These are phyloP conservation scores for Cladosporium colombiae DNA, from an alignment of 2,329 filamentous ascomycete genomes.

Conservation along the genomic window DNA sequence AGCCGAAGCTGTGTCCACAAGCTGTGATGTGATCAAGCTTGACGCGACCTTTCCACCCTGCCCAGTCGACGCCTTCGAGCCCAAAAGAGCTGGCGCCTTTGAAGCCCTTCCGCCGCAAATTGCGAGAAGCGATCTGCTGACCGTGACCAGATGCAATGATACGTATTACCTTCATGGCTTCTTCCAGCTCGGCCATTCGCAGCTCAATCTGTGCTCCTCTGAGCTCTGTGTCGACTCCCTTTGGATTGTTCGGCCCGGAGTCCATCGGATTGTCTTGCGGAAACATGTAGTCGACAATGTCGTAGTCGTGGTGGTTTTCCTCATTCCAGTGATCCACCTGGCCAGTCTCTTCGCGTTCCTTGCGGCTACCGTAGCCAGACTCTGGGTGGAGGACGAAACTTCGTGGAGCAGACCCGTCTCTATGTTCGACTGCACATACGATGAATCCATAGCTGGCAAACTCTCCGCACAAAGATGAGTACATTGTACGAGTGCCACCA, in stretches of 20 bases:
- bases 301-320: slow-evolving; percentile 32
- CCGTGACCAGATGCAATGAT: slow-evolving; percentile 58
- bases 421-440: slow-evolving; percentile 65
- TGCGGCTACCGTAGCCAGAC: slow-evolving; percentile 28
- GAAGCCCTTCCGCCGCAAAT: slow-evolving; percentile 59
- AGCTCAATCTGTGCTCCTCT: slow-evolving; percentile 64
- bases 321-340: slow-evolving; percentile 29
- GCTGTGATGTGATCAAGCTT: slow-evolving; percentile 60
- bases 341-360: slow-evolving; percentile 31
- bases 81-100: slow-evolving; percentile 61
- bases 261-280: slow-evolving; percentile 54
- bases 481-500: slow-evolving; percentile 63
- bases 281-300: slow-evolving; percentile 59
- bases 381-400: slow-evolving; percentile 59
- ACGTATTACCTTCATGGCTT: slow-evolving; percentile 60
- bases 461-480: slow-evolving; percentile 64
- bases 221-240: slow-evolving; percentile 61
- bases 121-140: slow-evolving; percentile 51
- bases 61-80: slow-evolving; percentile 59
- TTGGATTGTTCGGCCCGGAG: slow-evolving; percentile 55
- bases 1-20: slow-evolving; percentile 68
- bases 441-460: slow-evolving; percentile 67
- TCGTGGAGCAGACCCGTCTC: slow-evolving; percentile 64
- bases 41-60: slow-evolving; percentile 58
- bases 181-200: slow-evolving; percentile 64